Evolutionary conservation across 2,329 filamentous ascomycete species (phyloP).

Genomic region (Paecilomyces dactylethromorphus): DNA sequence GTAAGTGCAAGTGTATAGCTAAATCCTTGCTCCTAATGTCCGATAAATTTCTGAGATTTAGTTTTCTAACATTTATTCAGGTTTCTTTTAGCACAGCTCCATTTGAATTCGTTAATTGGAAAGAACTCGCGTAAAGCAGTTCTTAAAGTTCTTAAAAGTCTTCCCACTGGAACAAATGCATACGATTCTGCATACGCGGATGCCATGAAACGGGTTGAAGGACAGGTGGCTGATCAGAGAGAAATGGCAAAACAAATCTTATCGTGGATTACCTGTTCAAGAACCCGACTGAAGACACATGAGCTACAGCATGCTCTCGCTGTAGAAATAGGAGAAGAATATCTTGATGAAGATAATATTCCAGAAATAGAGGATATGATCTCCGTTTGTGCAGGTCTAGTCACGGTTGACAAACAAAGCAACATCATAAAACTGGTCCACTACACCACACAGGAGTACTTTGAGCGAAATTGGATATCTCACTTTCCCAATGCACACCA

Average conservation of each 20-base stretch:
- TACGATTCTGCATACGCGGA: background rate
- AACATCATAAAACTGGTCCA: constrained; percentile 27
- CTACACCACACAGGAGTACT: constrained; percentile 44
- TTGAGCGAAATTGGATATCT: no score
- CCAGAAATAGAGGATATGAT: constrained; percentile 5
- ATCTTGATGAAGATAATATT: constrained; percentile 21
- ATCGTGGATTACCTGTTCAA: constrained; percentile 7
- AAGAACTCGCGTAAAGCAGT: constrained; percentile 21
- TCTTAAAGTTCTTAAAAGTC: constrained; percentile 16
- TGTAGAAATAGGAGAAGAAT: constrained; percentile 11
- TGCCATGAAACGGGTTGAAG: constrained; percentile 1
- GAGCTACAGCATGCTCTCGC: constrained; percentile 12
- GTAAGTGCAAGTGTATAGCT: constrained; percentile 5
- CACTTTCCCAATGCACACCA: no score
- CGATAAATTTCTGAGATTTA: background rate
- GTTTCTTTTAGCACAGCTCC: constrained; percentile 8
- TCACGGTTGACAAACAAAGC: constrained; percentile 13
- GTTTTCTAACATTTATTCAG: no score
- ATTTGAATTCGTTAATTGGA: constrained; percentile 4
- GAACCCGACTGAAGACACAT: constrained; percentile 2
- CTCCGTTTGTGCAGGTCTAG: constrained; percentile 17
- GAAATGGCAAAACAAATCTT: constrained; percentile 3
- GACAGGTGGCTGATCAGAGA: background rate
- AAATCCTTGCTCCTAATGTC: background rate
- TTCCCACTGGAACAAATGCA: constrained; percentile 21